A percentile compares a stretch with the other conserved stretches of the same genome.
Conservation (phyloP, 768 basidiomycete species). For the Tricholoma terreum region DNA sequence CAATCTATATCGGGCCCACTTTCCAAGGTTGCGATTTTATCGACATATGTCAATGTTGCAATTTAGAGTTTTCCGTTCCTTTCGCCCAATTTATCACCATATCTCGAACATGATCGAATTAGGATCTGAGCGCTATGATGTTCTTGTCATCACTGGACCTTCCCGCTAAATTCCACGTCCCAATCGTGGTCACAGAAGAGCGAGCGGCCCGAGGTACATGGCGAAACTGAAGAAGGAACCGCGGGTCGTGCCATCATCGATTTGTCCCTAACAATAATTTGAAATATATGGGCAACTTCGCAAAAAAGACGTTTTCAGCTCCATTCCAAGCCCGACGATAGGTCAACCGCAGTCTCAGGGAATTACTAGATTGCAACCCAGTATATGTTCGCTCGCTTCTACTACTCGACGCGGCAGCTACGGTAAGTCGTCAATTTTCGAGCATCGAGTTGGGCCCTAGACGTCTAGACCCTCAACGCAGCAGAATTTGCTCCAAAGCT, state of each 20-base stretch:
- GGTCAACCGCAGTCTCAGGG: too few species aligned
- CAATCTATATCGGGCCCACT: too few species aligned
- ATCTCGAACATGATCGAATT: slow-evolving; percentile 1
- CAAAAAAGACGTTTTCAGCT: too few species aligned
- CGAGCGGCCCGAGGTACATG: slow-evolving; percentile 19
- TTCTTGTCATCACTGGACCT: not conserved
- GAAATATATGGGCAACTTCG: not conserved
- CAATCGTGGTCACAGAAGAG: not conserved
- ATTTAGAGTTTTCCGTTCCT: slow-evolving; percentile 30
- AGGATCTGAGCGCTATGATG: not conserved
- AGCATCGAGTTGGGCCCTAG: too few species aligned
- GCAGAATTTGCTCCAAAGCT: not conserved
- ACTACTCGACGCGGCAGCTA: not conserved
- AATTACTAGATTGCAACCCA: too few species aligned
- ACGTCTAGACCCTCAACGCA: too few species aligned
- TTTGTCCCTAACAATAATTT: not conserved
- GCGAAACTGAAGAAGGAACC: not conserved
- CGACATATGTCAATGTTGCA: slow-evolving; percentile 28
- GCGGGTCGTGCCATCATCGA: too few species aligned
- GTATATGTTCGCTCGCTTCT: too few species aligned
- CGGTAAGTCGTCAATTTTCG: not conserved
- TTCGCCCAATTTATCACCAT: slow-evolving; percentile 30
- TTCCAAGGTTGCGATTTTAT: slow-evolving; percentile 38
- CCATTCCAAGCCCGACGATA: too few species aligned
- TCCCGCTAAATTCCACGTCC: not conserved